These are phyloP conservation scores for Neurospora sp. DNA, from an alignment of 495 filamentous ascomycete genomes.

Conservation along the genomic window DNA sequence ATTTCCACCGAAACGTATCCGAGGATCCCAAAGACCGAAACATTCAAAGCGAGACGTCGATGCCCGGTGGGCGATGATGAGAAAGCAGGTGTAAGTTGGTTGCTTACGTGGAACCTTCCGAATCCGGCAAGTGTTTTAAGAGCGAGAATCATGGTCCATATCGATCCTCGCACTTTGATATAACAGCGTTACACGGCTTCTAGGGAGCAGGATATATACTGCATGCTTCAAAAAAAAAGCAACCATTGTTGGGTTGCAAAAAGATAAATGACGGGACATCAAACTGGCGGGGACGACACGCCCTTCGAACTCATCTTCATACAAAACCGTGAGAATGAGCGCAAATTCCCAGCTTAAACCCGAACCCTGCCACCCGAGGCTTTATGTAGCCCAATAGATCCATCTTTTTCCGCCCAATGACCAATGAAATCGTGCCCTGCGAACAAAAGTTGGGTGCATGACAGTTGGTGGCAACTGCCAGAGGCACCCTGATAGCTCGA, in stretches of 20 bases:
- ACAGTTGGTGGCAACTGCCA: background rate
- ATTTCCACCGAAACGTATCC: background rate
- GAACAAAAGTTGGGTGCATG: background rate
- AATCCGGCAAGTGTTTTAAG: background rate
- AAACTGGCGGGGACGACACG: background rate
- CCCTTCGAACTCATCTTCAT: background rate
- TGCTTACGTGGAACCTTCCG: background rate
- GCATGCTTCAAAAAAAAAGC: too few species aligned
- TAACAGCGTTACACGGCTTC: too few species aligned
- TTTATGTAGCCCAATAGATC: too few species aligned
- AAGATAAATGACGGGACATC: background rate
- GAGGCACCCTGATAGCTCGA: background rate
- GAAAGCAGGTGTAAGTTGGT: background rate
- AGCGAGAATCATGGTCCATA: background rate
- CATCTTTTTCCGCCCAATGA: too few species aligned
- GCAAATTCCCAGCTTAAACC: too few species aligned
- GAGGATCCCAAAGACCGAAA: background rate
- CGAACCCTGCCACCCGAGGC: too few species aligned
- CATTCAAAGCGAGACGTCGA: background rate
- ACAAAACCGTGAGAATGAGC: too few species aligned
- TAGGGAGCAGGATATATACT: too few species aligned
- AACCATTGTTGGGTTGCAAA: too few species aligned
- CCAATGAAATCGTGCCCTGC: background rate
- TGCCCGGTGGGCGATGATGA: background rate
- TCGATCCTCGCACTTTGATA: background rate